Percentiles rank a stretch among this genome's conserved stretches.
phyloP scores from a whole-genome alignment of 2,329 filamentous ascomycete genomes.

The Celoporthe dispersa region DNA sequence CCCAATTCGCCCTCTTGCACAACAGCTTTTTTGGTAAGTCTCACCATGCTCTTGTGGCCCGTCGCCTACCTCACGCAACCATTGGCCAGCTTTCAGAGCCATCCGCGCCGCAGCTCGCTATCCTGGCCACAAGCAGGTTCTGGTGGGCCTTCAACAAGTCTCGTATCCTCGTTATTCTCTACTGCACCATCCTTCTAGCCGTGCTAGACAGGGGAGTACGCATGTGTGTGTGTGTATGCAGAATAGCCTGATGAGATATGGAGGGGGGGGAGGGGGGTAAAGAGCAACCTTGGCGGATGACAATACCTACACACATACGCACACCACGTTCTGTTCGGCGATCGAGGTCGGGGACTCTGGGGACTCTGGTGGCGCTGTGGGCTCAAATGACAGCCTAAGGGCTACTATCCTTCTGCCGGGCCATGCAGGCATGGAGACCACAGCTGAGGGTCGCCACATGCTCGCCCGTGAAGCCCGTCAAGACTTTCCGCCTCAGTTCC shows the following conservation, averaged over 20 bases:
- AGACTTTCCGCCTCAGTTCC: conserved; percentile 21
- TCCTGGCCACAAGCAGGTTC: neutral
- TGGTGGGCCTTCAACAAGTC: neutral
- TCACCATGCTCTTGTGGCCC: conserved; percentile 28
- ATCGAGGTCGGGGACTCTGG: conserved; percentile 19
- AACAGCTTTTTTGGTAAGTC: conserved; percentile 22
- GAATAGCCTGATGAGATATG: neutral
- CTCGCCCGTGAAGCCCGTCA: conserved; percentile 15
- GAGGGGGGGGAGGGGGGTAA: neutral
- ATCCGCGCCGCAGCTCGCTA: conserved; percentile 20
- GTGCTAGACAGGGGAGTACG: neutral
- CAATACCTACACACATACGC: neutral
- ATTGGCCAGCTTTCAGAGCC: conserved; percentile 21
- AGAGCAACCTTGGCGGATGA: conserved; percentile 15
- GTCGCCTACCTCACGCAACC: conserved; percentile 24
- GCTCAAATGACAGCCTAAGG: conserved; percentile 1
- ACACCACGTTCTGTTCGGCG: conserved; percentile 1
- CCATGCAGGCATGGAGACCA: conserved; percentile 6
- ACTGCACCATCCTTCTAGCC: neutral
- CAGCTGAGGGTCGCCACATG: conserved; percentile 12
- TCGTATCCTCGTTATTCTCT: conserved; percentile 10
- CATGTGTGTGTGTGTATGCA: neutral
- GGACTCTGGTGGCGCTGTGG: conserved; percentile 13
- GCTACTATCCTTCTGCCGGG: neutral
- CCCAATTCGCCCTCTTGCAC: conserved; percentile 14